phyloP scores from a whole-genome alignment of 192 early-diverging fungal species.

The Chytriomyces sp. region DNA sequence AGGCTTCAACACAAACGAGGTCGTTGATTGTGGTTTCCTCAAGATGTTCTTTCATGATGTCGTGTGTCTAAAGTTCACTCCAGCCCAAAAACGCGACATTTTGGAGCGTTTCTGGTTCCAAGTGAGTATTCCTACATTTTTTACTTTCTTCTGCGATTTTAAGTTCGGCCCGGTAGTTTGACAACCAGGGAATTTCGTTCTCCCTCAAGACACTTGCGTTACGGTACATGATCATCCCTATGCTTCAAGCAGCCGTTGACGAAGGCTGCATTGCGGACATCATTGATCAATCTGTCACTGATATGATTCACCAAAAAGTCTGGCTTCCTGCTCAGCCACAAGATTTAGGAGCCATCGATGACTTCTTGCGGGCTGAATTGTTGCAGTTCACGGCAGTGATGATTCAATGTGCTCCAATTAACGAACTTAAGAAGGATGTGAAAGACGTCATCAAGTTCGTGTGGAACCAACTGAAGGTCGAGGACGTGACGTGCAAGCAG shows the following conservation, averaged over 20 bases:
- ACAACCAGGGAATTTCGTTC: slow-evolving; percentile 46
- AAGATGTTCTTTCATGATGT: slow-evolving; percentile 74
- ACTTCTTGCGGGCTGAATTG: slow-evolving; percentile 70
- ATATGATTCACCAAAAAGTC: slow-evolving; percentile 63
- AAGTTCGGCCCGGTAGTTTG: neutral
- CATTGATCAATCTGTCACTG: slow-evolving; percentile 47
- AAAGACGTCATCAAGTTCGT: slow-evolving; percentile 87
- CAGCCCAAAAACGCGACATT: slow-evolving; percentile 66
- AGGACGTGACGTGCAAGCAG: slow-evolving; percentile 95
- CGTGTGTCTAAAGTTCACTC: slow-evolving; percentile 57
- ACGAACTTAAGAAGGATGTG: slow-evolving; percentile 67
- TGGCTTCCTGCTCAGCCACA: slow-evolving; percentile 52
- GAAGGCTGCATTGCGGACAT: slow-evolving; percentile 55
- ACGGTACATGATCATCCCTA: slow-evolving; percentile 83
- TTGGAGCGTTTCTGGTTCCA: slow-evolving; percentile 76
- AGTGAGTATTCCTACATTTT: slow-evolving; percentile 52
- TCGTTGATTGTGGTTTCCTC: slow-evolving; percentile 63
- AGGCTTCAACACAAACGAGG: slow-evolving; percentile 67
- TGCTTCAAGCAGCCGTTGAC: slow-evolving; percentile 71
- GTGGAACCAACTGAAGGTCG: slow-evolving; percentile 53
- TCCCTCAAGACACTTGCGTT: slow-evolving; percentile 74
- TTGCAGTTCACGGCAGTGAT: slow-evolving; percentile 90
- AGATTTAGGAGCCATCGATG: slow-evolving; percentile 27
- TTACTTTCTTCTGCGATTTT: neutral
- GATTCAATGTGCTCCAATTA: slow-evolving; percentile 80